A percentile compares a stretch with the other conserved stretches of the same genome.
phyloP scores from a whole-genome alignment of 2,329 filamentous ascomycete genomes.

The Pestalotiopsis sp. region DNA sequence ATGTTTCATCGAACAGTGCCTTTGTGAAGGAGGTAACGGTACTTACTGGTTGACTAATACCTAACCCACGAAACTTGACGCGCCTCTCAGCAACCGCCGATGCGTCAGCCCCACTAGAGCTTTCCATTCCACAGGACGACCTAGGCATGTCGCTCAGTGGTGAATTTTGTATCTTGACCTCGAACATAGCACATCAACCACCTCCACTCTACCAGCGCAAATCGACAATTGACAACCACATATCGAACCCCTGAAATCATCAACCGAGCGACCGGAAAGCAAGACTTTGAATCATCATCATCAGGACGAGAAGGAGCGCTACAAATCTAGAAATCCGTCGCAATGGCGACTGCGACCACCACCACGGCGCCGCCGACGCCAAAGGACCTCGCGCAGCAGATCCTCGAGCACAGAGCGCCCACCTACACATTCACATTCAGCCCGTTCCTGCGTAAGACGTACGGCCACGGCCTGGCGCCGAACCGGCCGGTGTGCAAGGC shows the following conservation, averaged over 20 bases:
- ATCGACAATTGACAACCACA: background rate
- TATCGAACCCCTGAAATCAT: background rate
- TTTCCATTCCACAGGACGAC: background rate
- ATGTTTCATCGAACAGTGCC: too few species aligned
- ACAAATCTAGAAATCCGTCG: background rate
- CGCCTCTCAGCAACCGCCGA: background rate
- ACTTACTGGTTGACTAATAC: background rate
- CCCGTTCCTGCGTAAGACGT: conserved; percentile 80
- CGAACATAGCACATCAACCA: conserved; percentile 12
- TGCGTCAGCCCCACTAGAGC: background rate
- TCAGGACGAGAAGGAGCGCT: background rate
- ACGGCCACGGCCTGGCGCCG: conserved; percentile 80
- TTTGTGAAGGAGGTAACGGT: background rate
- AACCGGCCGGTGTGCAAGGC: conserved; percentile 83
- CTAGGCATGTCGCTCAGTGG: background rate
- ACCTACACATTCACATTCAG: conserved; percentile 79
- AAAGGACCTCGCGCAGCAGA: conserved; percentile 40
- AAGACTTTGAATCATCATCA: background rate
- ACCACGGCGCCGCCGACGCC: conserved; percentile 27
- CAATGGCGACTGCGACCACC: conserved; percentile 29
- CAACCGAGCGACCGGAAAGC: background rate
- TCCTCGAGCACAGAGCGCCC: conserved; percentile 60
- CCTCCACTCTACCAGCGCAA: background rate
- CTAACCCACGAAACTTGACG: background rate
- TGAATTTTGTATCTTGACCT: background rate